Evolutionary conservation across 2,329 filamentous ascomycete species (phyloP), one percentile per base, ranked within the genome.

Genomic region (Ophiostoma tasmaniense): DNA sequence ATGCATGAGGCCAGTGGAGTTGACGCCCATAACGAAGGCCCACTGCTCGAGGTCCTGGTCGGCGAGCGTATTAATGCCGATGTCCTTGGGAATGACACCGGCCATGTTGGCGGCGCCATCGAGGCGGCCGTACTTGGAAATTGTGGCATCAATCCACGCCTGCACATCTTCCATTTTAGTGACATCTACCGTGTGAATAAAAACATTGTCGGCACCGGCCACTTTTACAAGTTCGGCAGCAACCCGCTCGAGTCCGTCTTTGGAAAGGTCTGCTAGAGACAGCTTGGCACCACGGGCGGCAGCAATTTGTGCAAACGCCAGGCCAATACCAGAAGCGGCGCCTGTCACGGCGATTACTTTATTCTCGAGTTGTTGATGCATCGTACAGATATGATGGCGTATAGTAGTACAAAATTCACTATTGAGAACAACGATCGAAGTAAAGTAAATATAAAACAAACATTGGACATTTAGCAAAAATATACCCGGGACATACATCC

Each of bases 51-150:
- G 81, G 37, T 81, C 80, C 52, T 82, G 74, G 17, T 82, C 81
- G 3, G 76, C 76, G 25, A 83, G 75, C 1, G 79, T 73, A 64
- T 77, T 75, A 69, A 78, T 71, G 10, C 79, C 79, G 37, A 70
- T 70, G 33, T 70, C 77, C 72, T 79, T 80, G 52, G 81, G 81
- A 71, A 83, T 81, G 55, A 80, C 74, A 55, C 84, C 83, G 5
- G 85, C 85, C 17, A 84, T 79, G 67, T 88, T 87, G 10, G 82
- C 84, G 28, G 84, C 83, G 13, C 84, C 81, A 72, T 86, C 83
- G 8, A 86, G 79, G 68, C 80, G 80, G 7, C 84, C 84, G 66
- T 83, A 84, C 42, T 78, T 78, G 22, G 77, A 72, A n/a, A 86
- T 74, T 14, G 81, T 80, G 66, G 75, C 75, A 11, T 78, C 50